Evolutionary conservation across 225 moss, liverwort and hornwort genomes (phyloP).

Genomic region (Bryoerythrophyllum caledonicum): DNA sequence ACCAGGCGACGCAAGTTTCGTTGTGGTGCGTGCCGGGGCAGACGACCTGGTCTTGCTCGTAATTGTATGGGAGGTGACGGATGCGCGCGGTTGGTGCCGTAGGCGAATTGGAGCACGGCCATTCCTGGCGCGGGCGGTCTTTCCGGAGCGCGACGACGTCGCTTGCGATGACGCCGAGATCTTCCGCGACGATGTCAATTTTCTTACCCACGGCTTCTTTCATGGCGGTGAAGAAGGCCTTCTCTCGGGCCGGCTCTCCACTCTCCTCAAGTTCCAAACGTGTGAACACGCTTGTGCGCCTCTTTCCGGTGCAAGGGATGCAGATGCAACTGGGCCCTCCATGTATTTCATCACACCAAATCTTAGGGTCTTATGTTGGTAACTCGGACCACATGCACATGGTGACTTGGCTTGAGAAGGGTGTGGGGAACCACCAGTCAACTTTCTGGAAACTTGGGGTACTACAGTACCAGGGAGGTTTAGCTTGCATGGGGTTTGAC

Average conservation of each 20-base stretch:
- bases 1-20: constrained; percentile 60
- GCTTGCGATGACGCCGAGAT: constrained; percentile 69
- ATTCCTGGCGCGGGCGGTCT: constrained; percentile 70
- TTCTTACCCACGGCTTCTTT: constrained; percentile 69
- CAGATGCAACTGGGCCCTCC: no score
- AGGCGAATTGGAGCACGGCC: constrained; percentile 83
- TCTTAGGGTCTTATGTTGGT: no score
- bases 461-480: no score
- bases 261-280: constrained; percentile 39
- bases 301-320: no score
- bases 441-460: no score
- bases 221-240: constrained; percentile 62
- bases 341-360: no score
- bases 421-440: no score
- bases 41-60: constrained; percentile 80
- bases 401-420: no score
- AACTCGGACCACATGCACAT: no score
- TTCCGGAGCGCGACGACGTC: constrained; percentile 72
- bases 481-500: no score
- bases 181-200: constrained; percentile 84
- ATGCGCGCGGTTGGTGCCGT: constrained; percentile 45
- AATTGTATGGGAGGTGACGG: constrained; percentile 75
- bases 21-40: constrained; percentile 92
- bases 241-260: no score
- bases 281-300: no score